Conservation (phyloP, 2,329 filamentous ascomycete genomes). For the Falciphora oryzae region DNA sequence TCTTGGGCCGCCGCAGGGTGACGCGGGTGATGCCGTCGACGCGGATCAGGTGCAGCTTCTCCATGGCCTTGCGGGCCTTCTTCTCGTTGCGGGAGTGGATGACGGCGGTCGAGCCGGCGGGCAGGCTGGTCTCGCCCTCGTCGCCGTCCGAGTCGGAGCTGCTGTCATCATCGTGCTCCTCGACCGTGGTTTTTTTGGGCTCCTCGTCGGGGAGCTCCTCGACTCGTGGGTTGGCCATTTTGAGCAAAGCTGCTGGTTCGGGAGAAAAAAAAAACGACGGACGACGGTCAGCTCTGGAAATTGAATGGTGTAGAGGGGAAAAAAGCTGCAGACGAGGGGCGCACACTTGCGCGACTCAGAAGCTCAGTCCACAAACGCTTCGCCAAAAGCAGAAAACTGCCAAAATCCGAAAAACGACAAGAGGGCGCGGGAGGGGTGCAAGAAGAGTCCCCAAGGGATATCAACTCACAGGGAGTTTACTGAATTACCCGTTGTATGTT, state of each 20-base stretch:
- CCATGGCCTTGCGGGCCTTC: constrained; percentile 99
- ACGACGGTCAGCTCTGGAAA: neutral
- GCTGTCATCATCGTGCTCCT: constrained; percentile 66
- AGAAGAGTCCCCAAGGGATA: neutral
- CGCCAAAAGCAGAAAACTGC: neutral
- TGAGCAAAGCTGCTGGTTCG: constrained; percentile 33
- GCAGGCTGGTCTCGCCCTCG: constrained; percentile 56
- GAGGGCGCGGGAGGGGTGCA: no score
- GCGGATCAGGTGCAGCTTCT: constrained; percentile 95
- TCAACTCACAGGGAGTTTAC: neutral
- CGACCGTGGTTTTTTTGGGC: constrained; percentile 72
- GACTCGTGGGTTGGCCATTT: constrained; percentile 95
- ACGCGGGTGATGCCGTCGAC: constrained; percentile 97
- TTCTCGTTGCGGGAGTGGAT: constrained; percentile 99
- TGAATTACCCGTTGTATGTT: neutral
- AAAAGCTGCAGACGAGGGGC: neutral
- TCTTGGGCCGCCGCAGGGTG: constrained; percentile 96
- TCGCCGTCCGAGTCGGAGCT: constrained; percentile 75
- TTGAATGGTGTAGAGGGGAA: neutral
- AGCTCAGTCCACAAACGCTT: neutral
- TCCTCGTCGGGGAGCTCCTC: constrained; percentile 95
- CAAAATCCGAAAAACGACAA: neutral
- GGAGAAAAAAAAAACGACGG: neutral
- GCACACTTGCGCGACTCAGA: neutral
- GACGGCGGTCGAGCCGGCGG: constrained; percentile 80